Evolutionary conservation across 2,329 filamentous ascomycete species (phyloP).

Genomic region (Talaromyces verruculosus): DNA sequence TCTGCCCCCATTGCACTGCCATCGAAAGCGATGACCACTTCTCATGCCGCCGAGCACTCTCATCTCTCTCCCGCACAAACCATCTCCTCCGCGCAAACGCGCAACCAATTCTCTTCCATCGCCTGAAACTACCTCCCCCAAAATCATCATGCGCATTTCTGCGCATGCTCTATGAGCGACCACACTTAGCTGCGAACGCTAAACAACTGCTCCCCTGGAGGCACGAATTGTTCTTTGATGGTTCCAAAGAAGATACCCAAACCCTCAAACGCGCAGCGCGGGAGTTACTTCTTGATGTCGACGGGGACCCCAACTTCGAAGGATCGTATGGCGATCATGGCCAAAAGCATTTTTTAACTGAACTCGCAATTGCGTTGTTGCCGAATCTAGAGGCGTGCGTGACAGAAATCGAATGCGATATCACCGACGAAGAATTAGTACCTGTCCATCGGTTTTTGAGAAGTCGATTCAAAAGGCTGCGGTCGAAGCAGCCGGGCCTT

Average conservation of each 20-base stretch:
- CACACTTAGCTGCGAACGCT: neutral
- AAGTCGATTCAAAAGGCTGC: neutral
- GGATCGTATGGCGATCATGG: neutral
- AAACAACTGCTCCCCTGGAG: neutral
- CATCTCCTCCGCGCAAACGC: neutral
- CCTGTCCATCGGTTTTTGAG: neutral
- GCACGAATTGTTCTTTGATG: neutral
- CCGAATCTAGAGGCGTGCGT: neutral
- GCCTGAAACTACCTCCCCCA: neutral
- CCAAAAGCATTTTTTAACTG: neutral
- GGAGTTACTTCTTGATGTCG: neutral
- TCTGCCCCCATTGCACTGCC: neutral
- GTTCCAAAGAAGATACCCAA: neutral
- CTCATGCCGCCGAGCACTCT: neutral
- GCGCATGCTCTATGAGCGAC: neutral
- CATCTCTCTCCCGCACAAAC: neutral
- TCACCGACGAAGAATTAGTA: neutral
- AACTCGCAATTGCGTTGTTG: neutral
- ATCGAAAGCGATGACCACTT: neutral
- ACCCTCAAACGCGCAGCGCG: neutral
- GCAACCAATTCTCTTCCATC: neutral
- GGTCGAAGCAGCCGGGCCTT: neutral
- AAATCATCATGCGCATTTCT: neutral
- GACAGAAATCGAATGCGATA: neutral
- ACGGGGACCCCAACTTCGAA: neutral